Conservation (phyloP, 2,329 filamentous ascomycete genomes). For the Aspergillus fructus region DNA sequence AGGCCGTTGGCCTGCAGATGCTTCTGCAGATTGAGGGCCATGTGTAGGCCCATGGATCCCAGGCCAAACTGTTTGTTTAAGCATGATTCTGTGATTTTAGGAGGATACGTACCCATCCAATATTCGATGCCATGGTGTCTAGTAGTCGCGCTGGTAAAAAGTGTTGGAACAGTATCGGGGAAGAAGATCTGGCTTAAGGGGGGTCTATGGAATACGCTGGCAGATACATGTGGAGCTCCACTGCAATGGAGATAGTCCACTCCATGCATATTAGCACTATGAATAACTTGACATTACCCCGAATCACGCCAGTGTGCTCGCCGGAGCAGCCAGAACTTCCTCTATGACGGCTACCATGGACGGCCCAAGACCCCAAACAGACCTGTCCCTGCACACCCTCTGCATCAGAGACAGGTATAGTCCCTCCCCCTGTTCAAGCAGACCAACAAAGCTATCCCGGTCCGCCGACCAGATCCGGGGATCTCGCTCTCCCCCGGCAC, state of each 20-base stretch:
- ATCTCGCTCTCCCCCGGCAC: neutral
- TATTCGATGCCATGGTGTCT: too few relatives aligned
- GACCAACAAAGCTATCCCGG: neutral
- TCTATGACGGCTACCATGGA: neutral
- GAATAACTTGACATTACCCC: too few relatives aligned
- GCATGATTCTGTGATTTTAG: neutral
- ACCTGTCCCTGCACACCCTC: neutral
- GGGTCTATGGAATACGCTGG: too few relatives aligned
- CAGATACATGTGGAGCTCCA: too few relatives aligned
- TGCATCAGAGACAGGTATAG: neutral
- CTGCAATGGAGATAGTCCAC: too few relatives aligned
- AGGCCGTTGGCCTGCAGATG: conserved; percentile 29
- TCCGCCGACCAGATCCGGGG: neutral
- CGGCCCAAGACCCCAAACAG: conserved; percentile 1
- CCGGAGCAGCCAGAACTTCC: neutral
- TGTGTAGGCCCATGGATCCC: conserved; percentile 53
- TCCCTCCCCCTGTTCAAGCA: neutral
- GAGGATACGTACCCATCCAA: too few relatives aligned
- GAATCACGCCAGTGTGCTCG: neutral
- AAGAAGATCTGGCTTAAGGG: too few relatives aligned
- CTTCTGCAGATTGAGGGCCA: conserved; percentile 52
- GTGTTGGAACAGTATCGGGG: too few relatives aligned
- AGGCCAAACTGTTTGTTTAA: conserved; percentile 35
- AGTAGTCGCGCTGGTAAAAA: too few relatives aligned
- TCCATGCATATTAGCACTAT: too few relatives aligned